Conservation (phyloP, 2,329 filamentous ascomycete genomes). For the Paraphaeosphaeria minitans region DNA sequence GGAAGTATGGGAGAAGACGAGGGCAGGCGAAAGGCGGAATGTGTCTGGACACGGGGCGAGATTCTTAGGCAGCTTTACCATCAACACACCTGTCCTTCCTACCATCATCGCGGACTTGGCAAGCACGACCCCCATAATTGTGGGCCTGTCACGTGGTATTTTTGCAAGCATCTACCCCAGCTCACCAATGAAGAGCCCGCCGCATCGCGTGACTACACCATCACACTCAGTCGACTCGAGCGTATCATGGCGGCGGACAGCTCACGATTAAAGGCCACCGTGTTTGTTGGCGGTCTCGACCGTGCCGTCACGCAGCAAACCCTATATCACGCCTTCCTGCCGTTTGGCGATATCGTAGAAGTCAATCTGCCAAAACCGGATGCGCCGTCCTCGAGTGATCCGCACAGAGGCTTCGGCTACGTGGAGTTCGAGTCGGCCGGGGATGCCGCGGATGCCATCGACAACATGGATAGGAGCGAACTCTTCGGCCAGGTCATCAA, state of each 20-base stretch:
- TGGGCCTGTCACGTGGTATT: conserved; percentile 22
- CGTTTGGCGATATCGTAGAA: conserved; percentile 94
- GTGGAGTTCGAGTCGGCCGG: conserved; percentile 87
- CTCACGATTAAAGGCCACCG: conserved; percentile 83
- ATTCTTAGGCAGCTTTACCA: conserved; percentile 34
- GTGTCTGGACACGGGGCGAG: conserved; percentile 22
- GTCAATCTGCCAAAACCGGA: conserved; percentile 90
- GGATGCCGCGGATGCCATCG: conserved; percentile 92
- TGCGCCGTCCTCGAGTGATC: conserved; percentile 74
- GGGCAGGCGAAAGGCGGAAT: conserved; percentile 24
- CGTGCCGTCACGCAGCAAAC: conserved; percentile 74
- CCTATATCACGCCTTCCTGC: conserved; percentile 89
- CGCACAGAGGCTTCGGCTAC: conserved; percentile 93
- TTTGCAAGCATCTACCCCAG: not conserved
- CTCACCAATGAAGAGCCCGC: conserved; percentile 19
- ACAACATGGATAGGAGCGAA: conserved; percentile 98
- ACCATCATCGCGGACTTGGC: conserved; percentile 29
- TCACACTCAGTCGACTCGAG: conserved; percentile 12
- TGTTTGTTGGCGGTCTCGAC: conserved; percentile 90
- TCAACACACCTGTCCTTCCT: conserved; percentile 45
- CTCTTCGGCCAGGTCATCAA: conserved; percentile 91
- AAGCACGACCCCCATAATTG: conserved; percentile 9
- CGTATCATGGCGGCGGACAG: conserved; percentile 79
- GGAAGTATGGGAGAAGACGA: conserved; percentile 21
- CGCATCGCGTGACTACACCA: conserved; percentile 12